Conservation (phyloP, 805 yeast species). For the Naumovozyma castellii region DNA sequence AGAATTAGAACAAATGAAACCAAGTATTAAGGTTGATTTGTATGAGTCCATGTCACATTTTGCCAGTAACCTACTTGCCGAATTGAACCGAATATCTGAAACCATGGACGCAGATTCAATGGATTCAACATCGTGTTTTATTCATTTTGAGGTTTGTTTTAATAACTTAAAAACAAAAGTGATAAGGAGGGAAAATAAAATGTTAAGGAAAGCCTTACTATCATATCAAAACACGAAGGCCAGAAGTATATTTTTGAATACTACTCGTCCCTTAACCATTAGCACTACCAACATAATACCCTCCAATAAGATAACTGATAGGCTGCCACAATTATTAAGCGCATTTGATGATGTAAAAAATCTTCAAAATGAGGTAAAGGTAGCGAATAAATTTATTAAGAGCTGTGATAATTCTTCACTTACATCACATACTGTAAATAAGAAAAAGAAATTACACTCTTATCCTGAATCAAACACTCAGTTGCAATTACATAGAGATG, state of each 20-base stretch:
- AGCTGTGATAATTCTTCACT: no score
- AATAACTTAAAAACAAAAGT: not conserved
- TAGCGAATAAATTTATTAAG: not conserved
- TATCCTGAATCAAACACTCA: not conserved
- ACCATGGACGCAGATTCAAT: not conserved
- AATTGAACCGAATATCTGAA: not conserved
- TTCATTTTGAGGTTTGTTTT: not conserved
- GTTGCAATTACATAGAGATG: not conserved
- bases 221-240: not conserved
- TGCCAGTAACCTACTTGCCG: not conserved
- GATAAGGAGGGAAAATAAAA: not conserved
- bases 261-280: not conserved
- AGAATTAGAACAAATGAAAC: not conserved
- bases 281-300: not conserved
- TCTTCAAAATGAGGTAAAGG: slow-evolving; percentile 41
- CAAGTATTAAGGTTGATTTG: not conserved
- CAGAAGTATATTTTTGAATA: not conserved
- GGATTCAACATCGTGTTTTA: not conserved
- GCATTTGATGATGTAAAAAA: slow-evolving; percentile 58
- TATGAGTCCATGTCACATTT: not conserved
- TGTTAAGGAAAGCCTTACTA: not conserved
- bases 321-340: slow-evolving; percentile 54
- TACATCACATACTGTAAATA: not conserved
- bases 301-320: slow-evolving; percentile 36
- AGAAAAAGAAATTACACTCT: no score